phyloP scores from a whole-genome alignment of 257 asterid genomes.

The Nicotiana tabacum region DNA sequence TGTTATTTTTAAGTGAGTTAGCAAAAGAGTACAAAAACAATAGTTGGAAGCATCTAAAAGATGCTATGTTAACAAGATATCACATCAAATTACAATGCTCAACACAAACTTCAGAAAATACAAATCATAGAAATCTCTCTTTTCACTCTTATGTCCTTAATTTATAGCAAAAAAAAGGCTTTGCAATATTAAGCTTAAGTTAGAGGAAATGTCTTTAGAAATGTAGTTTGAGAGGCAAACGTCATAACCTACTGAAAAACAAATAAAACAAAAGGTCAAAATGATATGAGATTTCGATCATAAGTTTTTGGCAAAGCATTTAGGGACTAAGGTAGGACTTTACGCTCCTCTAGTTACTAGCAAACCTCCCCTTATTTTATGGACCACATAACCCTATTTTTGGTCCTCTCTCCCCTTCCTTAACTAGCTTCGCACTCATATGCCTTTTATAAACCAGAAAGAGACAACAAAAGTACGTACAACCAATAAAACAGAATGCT shows the following conservation, averaged over 20 bases:
- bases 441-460: background rate
- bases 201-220: background rate
- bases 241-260: no score
- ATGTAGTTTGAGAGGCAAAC: background rate
- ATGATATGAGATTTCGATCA: background rate
- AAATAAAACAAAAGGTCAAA: background rate
- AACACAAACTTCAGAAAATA: background rate
- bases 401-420: background rate
- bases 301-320: background rate
- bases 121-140: background rate
- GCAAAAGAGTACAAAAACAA: background rate
- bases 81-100: background rate
- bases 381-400: background rate
- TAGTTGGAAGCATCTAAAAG: background rate
- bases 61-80: background rate
- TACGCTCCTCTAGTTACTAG: background rate
- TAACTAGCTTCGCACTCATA: background rate
- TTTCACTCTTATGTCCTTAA: background rate
- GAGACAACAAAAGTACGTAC: background rate
- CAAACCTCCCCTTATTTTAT: background rate
- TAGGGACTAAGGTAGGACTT: background rate
- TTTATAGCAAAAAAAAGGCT: background rate
- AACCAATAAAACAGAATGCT: background rate
- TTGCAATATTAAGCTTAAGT: background rate
- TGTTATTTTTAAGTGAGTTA: background rate